A percentile compares a stretch with the other conserved stretches of the same genome.
Evolutionary conservation across 2,329 filamentous ascomycete species (phyloP).

Genomic region (Lachnellula cervina): DNA sequence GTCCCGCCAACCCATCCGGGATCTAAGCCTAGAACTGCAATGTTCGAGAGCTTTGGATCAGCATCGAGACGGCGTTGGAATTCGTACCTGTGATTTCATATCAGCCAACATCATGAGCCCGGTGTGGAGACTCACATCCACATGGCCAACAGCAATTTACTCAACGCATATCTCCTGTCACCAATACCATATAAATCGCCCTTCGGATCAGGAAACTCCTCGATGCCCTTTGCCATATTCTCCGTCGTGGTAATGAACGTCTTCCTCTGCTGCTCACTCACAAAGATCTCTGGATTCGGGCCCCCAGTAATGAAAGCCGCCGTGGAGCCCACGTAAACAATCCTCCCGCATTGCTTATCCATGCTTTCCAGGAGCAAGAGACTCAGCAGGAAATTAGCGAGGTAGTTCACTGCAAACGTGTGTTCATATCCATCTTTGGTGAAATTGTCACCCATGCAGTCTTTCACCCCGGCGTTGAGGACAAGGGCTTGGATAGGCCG

Average conservation of each 20-base stretch:
- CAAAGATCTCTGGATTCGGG: conserved; percentile 22
- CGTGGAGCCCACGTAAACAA: conserved; percentile 18
- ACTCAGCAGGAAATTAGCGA: conserved; percentile 33
- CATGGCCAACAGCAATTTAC: conserved; percentile 13
- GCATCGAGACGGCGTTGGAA: conserved; percentile 14
- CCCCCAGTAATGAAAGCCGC: conserved; percentile 16
- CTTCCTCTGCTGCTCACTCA: background rate
- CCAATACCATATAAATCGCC: conserved; percentile 3
- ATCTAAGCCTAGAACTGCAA: conserved; percentile 36
- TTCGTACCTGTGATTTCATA: conserved; percentile 12
- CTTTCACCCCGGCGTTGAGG: conserved; percentile 22
- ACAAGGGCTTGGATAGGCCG: conserved; percentile 21
- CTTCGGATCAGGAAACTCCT: conserved; percentile 3
- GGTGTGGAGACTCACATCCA: conserved; percentile 7
- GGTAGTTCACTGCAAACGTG: conserved; percentile 32
- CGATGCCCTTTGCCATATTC: conserved; percentile 7
- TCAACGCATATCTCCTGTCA: conserved; percentile 12
- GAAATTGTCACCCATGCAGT: conserved; percentile 17
- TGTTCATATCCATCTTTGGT: conserved; percentile 34
- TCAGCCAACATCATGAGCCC: background rate
- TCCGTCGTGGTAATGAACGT: conserved; percentile 17
- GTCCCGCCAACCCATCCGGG: conserved; percentile 36
- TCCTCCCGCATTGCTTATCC: conserved; percentile 31
- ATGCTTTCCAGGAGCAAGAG: conserved; percentile 33
- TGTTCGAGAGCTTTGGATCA: conserved; percentile 28